A percentile compares a stretch with the other conserved stretches of the same genome.
phyloP scores from a whole-genome alignment of 495 filamentous ascomycete genomes.

The Peziza echinospora region DNA sequence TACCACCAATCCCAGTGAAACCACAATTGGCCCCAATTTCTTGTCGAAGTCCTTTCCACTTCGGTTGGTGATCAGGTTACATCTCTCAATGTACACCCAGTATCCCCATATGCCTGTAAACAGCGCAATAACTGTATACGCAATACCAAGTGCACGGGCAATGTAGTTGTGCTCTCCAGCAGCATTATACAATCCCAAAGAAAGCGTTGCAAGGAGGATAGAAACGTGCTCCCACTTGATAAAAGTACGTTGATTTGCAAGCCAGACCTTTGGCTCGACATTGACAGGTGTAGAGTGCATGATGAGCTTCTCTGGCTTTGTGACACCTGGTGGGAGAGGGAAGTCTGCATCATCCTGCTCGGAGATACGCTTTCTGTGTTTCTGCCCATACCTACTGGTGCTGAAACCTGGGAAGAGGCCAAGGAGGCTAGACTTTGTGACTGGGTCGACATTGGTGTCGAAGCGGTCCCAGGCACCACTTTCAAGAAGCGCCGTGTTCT shows the following conservation, averaged over 20 bases:
- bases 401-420: slow-evolving; percentile 51
- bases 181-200: slow-evolving; percentile 70
- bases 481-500: background rate
- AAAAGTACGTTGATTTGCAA: slow-evolving; percentile 92
- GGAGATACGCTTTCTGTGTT: slow-evolving; percentile 10
- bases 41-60: slow-evolving; percentile 90
- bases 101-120: slow-evolving; percentile 78
- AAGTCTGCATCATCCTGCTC: background rate
- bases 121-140: slow-evolving; percentile 60
- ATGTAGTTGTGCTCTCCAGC: slow-evolving; percentile 48
- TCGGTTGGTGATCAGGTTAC: slow-evolving; percentile 54
- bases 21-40: slow-evolving; percentile 56
- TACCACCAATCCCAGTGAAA: slow-evolving; percentile 55
- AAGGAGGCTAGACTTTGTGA: slow-evolving; percentile 6
- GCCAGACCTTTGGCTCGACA: slow-evolving; percentile 94
- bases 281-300: slow-evolving; percentile 79
- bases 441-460: slow-evolving; percentile 20
- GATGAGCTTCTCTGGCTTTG: slow-evolving; percentile 59
- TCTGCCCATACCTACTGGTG: slow-evolving; percentile 37
- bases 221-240: slow-evolving; percentile 94
- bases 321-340: slow-evolving; percentile 61
- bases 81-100: slow-evolving; percentile 52
- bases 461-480: background rate
- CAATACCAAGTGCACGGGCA: slow-evolving; percentile 51
- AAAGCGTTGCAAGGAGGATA: slow-evolving; percentile 60